Percentiles rank a stretch among this genome's conserved stretches.
Conservation (phyloP, 257 asterid genomes). For the Echites panduratus region DNA sequence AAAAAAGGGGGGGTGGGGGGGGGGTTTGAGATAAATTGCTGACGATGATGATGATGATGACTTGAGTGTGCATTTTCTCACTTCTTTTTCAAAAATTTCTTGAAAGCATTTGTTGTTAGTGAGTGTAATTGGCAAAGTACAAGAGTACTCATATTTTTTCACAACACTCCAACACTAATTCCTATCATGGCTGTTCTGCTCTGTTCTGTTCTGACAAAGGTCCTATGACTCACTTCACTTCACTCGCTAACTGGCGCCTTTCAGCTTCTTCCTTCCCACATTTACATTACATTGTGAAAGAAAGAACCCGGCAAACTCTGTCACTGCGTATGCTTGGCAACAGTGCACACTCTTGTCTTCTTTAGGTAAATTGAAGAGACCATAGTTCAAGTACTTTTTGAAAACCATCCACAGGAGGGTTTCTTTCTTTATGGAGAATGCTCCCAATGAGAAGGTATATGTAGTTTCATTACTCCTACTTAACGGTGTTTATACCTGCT, state of each 20-base stretch:
- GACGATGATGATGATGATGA: too few relatives aligned
- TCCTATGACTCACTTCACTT: slow-evolving; percentile 15
- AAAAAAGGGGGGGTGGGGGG: too few relatives aligned
- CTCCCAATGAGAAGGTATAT: too few relatives aligned
- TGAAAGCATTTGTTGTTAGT: background rate
- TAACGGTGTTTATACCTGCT: too few relatives aligned
- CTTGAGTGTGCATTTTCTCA: background rate
- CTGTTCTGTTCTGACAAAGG: slow-evolving; percentile 9
- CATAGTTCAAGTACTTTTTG: background rate
- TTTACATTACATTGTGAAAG: slow-evolving; percentile 6
- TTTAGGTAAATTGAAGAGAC: background rate
- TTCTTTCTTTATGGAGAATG: too few relatives aligned
- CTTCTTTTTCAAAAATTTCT: too few relatives aligned
- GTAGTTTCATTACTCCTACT: background rate
- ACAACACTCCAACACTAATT: slow-evolving; percentile 9
- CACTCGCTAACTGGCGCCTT: slow-evolving; percentile 1
- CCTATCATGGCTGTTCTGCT: slow-evolving; percentile 6
- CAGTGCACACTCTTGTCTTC: background rate
- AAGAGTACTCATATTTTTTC: slow-evolving; percentile 6
- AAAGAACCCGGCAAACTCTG: slow-evolving; percentile 13
- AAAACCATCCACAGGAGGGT: background rate
- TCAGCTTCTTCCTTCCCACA: background rate
- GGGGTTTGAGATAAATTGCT: too few relatives aligned
- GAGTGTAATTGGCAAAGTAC: slow-evolving; percentile 19
- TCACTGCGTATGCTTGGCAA: background rate